Evolutionary conservation across 495 filamentous ascomycete genomes (phyloP).

Genomic region (Pyrenula aspistea): DNA sequence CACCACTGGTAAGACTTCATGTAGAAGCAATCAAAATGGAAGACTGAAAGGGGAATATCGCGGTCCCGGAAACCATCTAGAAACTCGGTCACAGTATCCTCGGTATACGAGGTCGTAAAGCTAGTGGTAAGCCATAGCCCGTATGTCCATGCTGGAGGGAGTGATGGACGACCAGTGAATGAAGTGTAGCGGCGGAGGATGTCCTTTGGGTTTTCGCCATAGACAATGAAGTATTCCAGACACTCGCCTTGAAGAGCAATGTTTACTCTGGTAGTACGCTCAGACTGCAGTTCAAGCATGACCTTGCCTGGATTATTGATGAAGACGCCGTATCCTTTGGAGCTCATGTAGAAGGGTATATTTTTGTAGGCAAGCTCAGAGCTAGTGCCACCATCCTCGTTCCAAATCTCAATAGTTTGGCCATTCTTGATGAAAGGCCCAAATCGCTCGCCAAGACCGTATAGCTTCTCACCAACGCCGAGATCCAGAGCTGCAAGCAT

Average conservation of each 20-base stretch:
- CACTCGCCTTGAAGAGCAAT: conserved; percentile 50
- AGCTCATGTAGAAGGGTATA: conserved; percentile 58
- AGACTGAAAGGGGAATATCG: conserved; percentile 54
- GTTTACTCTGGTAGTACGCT: conserved; percentile 52
- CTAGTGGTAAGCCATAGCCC: conserved; percentile 60
- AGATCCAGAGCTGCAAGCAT: conserved; percentile 53
- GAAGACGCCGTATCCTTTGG: conserved; percentile 59
- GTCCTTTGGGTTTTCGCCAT: conserved; percentile 56
- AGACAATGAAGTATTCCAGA: conserved; percentile 49
- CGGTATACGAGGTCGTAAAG: conserved; percentile 62
- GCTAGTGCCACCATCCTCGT: conserved; percentile 60
- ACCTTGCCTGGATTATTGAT: conserved; percentile 48
- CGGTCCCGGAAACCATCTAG: conserved; percentile 55
- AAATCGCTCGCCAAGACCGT: conserved; percentile 61
- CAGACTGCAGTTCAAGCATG: conserved; percentile 55
- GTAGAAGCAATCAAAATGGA: conserved; percentile 66
- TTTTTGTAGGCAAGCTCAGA: conserved; percentile 67
- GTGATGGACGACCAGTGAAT: conserved; percentile 46
- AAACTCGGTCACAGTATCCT: conserved; percentile 53
- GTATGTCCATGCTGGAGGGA: conserved; percentile 57
- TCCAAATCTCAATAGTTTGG: conserved; percentile 56
- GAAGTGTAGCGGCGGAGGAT: conserved; percentile 49
- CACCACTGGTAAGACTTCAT: conserved; percentile 58
- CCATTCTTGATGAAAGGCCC: conserved; percentile 60
- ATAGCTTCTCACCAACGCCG: conserved; percentile 53